These are phyloP conservation scores for Epichloe sylvatica DNA, from an alignment of 2,329 filamentous ascomycete genomes.

Conservation along the genomic window DNA sequence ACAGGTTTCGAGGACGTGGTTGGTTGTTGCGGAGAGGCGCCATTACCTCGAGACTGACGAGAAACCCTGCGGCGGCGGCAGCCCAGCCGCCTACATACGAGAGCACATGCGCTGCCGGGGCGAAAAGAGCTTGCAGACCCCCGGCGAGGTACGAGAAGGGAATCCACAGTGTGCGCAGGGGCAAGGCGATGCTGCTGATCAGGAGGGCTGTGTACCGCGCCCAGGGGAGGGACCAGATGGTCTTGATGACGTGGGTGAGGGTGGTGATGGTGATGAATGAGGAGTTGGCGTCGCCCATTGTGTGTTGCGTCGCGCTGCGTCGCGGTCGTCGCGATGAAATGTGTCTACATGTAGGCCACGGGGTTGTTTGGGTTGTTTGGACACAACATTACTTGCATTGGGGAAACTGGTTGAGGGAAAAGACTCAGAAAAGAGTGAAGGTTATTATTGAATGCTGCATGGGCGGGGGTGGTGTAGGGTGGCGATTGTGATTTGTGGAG, in stretches of 20 bases:
- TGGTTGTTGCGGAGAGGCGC: no score
- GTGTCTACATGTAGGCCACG: not conserved
- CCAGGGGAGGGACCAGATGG: constrained; percentile 17
- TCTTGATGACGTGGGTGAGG: constrained; percentile 13
- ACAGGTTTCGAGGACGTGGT: not conserved
- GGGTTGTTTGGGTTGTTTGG: not conserved
- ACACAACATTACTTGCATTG: not conserved
- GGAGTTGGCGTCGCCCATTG: constrained; percentile 7
- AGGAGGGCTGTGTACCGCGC: constrained; percentile 12
- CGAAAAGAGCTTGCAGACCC: not conserved
- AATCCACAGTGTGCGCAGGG: constrained; percentile 2
- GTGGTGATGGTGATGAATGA: constrained; percentile 11
- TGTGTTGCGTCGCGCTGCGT: not conserved
- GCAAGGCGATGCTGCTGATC: constrained; percentile 7
- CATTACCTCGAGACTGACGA: constrained; percentile 5
- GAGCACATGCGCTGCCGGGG: constrained; percentile 3
- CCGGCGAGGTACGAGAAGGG: constrained; percentile 1
- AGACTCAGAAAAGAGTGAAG: not conserved
- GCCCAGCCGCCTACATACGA: constrained; percentile 3
- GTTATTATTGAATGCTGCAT: no score
- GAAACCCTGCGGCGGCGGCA: not conserved
- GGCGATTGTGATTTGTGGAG: not conserved
- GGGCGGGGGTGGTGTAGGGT: not conserved
- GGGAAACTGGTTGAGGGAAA: not conserved
- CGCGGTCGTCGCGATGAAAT: no score